Base-by-base conservation (phyloP, 148 eudicot species). In the Fagopyrum tataricum region DNA sequence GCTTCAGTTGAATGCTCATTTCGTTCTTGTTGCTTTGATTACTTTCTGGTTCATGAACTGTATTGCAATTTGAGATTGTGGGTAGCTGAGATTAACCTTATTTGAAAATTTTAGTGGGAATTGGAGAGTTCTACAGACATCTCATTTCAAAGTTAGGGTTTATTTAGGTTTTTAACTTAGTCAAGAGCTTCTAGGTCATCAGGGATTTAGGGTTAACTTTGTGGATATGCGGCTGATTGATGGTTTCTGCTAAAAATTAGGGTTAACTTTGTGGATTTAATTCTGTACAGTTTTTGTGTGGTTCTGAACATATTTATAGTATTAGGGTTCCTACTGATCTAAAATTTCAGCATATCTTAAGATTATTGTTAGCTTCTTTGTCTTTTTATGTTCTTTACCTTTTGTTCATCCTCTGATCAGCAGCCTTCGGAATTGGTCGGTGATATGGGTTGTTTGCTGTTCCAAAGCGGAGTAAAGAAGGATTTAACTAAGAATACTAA, bases 381-480 rank as follows among this genome's bases (percentile, higher is more conserved):
- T 18, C 62, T 56, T 8, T 8, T 61, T 23, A 31, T 61, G 13
- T 61, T 5, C 41, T 2, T 61, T 23, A 17, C 41, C 40, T 61
- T 21, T 24, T 39, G 17, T 61, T 61, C 67, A 37, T 64, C 26
- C 62, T 20, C 21, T 2, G 26, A 24, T 56, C 62, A 20, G 24
- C 43, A 39, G 43, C 44, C 43, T 37, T 37, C 20, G 14, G 7
- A 39, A 14, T 64, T 39, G 44, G 69, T 20, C 20, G 14, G 69
- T 64, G 69, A 37, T 43, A 94, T 94, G 98, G 84, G 81, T 78
- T 94, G 97, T 76, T 91, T 94, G 81, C 67, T 44, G 23, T 88
- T 89, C 82, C 79, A 77, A 41, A 76, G 58, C 64, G 75, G 77
- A 61, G 79, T 81, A 44, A 84, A 80, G 72, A 83, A 79, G 83